Evolutionary conservation across 805 yeast species (phyloP).

Genomic region (Yamadazyma olivae): DNA sequence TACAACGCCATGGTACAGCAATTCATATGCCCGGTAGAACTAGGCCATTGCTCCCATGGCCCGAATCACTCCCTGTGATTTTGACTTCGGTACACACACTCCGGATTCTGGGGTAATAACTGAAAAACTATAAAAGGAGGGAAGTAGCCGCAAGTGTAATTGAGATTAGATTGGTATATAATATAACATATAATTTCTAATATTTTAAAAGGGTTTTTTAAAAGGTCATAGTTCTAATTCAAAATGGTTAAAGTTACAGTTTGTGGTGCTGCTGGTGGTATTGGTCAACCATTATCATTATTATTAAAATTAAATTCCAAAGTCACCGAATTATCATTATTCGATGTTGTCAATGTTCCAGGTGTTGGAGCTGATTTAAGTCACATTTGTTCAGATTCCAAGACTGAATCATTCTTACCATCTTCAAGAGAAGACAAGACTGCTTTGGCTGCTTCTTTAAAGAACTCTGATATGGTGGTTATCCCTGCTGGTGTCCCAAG

Average conservation of each 20-base stretch:
- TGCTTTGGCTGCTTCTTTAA: constrained; percentile 43
- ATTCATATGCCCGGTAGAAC: no score
- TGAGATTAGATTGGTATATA: no score
- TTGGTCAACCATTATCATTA: constrained; percentile 88
- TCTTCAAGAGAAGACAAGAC: constrained; percentile 47
- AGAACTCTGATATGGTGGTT: constrained; percentile 46
- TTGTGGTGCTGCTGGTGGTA: constrained; percentile 92
- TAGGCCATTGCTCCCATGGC: no score
- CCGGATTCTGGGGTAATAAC: no score
- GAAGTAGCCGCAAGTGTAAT: no score
- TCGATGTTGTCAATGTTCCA: constrained; percentile 79
- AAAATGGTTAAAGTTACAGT: constrained; percentile 70
- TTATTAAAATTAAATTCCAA: constrained; percentile 68
- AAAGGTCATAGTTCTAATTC: no score
- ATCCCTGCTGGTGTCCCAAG: constrained; percentile 91
- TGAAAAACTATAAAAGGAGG: no score
- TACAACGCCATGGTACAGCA: no score
- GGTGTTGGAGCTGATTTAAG: constrained; percentile 89
- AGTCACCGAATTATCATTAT: constrained; percentile 66
- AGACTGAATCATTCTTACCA: constrained; percentile 60
- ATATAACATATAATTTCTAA: no score
- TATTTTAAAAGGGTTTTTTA: no score
- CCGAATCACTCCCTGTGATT: no score
- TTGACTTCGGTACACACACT: no score
- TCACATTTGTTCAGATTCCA: constrained; percentile 71